Conservation (phyloP, 805 yeast species). For the Saturnispora ahearnii region DNA sequence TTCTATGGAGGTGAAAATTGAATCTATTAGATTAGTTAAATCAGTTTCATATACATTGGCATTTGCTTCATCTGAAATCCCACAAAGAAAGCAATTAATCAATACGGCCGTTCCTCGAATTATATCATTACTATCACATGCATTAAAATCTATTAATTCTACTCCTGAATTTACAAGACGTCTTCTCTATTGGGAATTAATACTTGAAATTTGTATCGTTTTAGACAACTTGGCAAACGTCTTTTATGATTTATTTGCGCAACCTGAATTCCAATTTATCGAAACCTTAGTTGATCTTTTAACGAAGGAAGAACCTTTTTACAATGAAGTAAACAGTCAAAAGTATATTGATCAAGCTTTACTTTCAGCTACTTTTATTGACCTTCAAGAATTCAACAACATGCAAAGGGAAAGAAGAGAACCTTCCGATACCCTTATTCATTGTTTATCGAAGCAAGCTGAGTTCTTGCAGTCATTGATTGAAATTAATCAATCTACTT, state of each 20-base stretch:
- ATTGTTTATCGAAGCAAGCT: conserved; percentile 24
- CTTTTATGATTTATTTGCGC: conserved; percentile 18
- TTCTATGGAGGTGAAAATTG: conserved; percentile 33
- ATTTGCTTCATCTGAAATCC: conserved; percentile 36
- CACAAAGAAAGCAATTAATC: conserved; percentile 31
- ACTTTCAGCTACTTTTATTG: conserved; percentile 13
- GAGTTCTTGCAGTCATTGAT: conserved; percentile 24
- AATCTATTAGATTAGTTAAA: conserved; percentile 43
- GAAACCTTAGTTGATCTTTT: conserved; percentile 18
- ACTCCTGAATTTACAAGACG: conserved; percentile 6
- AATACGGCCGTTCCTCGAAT: conserved; percentile 22
- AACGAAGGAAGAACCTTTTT: conserved; percentile 13
- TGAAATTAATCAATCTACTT: conserved; percentile 15
- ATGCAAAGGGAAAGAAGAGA: conserved; percentile 21
- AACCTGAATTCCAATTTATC: conserved; percentile 8
- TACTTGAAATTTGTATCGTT: conserved; percentile 24
- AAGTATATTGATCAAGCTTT: background rate
- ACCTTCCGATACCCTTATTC: conserved; percentile 14
- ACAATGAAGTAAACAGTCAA: conserved; percentile 13
- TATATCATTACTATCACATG: conserved; percentile 18
- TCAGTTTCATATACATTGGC: conserved; percentile 46
- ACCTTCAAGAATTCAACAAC: conserved; percentile 15
- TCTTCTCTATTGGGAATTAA: conserved; percentile 19
- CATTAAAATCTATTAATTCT: conserved; percentile 9
- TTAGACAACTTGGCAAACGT: conserved; percentile 20